Evolutionary conservation across 2,329 filamentous ascomycete species (phyloP), one percentile per base, ranked within the genome.

Genomic region (Microcyclospora tardicrescens): DNA sequence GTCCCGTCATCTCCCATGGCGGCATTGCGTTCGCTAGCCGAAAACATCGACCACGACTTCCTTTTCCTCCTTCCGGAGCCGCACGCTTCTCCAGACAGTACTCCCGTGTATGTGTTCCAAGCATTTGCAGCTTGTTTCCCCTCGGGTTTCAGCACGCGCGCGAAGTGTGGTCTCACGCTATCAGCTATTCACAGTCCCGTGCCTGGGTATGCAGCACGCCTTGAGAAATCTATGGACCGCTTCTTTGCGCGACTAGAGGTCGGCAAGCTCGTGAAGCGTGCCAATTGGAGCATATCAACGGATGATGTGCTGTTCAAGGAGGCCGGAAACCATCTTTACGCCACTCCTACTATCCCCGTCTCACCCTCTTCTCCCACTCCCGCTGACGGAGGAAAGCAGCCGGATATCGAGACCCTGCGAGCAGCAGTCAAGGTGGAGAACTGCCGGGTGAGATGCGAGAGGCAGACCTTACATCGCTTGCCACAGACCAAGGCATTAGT

Each of bases 391-490:
- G 42, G 36, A 14, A 46, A 45, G 4, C 51, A 61, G 13, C 48
- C 51, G 28, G 42, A 49, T 2, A 52, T 59, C 34, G 43, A 55
- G 1, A 37, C 37, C 16, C 55, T 55, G 28, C 56, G 56, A 38
- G 47, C 51, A 27, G 42, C 47, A 1, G 51, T 59, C 28, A 42
- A 52, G 1, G 43, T 73, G 10, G 56, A 65, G 16, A 60, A 68
- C 43, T 63, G 59, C 28, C 48, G 60, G 16, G 38, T 80, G 15
- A 61, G 76, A 3, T 72, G 65, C 45, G 76, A 81, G 55, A 60
- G 73, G 27, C 76, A 80, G 61, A 75, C 72, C 1, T 54, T 81
- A 28, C 73, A 78, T 58, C 65, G 76, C 1, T 53, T 80, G 16
- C 73, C 73, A 3, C 45, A 57, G 35, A 70, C 64, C 0, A 61